Evolutionary conservation across 495 filamentous ascomycete species (phyloP).

Genomic region (Cercophora sp.): DNA sequence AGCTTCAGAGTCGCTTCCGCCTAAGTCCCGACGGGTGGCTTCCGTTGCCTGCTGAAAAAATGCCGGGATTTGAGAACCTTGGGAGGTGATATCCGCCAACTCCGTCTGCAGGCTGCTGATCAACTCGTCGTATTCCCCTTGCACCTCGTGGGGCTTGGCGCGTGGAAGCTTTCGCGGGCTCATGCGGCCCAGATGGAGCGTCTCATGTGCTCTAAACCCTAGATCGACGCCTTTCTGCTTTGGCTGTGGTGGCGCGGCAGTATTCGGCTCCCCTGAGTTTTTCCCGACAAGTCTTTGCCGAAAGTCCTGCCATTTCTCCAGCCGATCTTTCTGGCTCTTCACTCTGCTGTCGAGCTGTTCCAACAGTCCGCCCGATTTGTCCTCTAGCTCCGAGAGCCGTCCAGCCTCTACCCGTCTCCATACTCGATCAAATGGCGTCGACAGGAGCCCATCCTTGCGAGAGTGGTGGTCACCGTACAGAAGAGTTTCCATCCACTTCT

Average conservation of each 20-base stretch:
- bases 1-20: slow-evolving; percentile 22
- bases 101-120: slow-evolving; percentile 39
- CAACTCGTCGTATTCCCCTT: slow-evolving; percentile 43
- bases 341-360: slow-evolving; percentile 61
- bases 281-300: slow-evolving; percentile 46
- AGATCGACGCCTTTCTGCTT: slow-evolving; percentile 42
- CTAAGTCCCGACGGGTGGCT: slow-evolving; percentile 13
- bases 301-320: slow-evolving; percentile 72
- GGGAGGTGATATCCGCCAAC: slow-evolving; percentile 27
- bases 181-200: slow-evolving; percentile 27
- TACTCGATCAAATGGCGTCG: slow-evolving; percentile 59
- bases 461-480: slow-evolving; percentile 59
- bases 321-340: slow-evolving; percentile 54
- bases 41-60: slow-evolving; percentile 32
- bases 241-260: slow-evolving; percentile 12
- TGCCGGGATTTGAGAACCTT: slow-evolving; percentile 4
- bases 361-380: slow-evolving; percentile 45
- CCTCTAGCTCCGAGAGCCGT: slow-evolving; percentile 47
- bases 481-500: slow-evolving; percentile 63
- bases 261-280: slow-evolving; percentile 18
- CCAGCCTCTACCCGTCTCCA: slow-evolving; percentile 60
- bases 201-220: slow-evolving; percentile 47
- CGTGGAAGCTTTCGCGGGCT: slow-evolving; percentile 25
- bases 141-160: slow-evolving; percentile 15
- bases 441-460: slow-evolving; percentile 59